Conservation (phyloP, 305 asterid species). For the Fraxinus dipetala region DNA sequence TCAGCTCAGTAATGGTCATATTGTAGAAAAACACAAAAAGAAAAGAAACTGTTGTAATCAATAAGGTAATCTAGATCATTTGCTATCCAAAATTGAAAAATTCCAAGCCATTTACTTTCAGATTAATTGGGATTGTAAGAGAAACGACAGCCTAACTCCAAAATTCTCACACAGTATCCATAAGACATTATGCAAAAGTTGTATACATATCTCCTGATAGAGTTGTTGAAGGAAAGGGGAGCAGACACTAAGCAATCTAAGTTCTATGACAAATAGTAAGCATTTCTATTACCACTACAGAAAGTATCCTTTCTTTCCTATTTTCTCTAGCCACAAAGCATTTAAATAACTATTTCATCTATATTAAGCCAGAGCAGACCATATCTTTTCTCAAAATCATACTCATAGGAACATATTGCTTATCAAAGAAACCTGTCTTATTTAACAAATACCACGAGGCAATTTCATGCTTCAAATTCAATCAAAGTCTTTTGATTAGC, state of each 20-base stretch:
- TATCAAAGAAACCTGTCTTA: neutral
- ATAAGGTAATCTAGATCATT: neutral
- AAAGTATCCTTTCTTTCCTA: neutral
- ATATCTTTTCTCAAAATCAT: neutral
- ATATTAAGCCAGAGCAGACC: neutral
- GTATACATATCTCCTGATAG: neutral
- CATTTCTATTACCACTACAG: neutral
- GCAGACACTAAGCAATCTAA: neutral
- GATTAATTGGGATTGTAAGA: neutral
- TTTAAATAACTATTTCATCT: neutral
- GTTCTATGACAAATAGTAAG: neutral
- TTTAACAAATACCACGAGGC: neutral
- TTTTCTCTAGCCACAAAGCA: neutral
- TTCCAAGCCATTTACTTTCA: neutral
- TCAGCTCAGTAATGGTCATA: neutral
- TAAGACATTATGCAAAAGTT: neutral
- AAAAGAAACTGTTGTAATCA: neutral
- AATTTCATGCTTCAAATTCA: neutral
- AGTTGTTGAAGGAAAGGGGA: neutral
- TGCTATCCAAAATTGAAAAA: neutral
- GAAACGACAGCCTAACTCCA: neutral
- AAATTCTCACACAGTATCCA: neutral
- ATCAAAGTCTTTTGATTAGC: neutral
- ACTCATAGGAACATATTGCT: neutral
- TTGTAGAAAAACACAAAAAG: neutral